Evolutionary conservation across 768 basidiomycete genomes (phyloP).

Genomic region (Tulasnella sp.): DNA sequence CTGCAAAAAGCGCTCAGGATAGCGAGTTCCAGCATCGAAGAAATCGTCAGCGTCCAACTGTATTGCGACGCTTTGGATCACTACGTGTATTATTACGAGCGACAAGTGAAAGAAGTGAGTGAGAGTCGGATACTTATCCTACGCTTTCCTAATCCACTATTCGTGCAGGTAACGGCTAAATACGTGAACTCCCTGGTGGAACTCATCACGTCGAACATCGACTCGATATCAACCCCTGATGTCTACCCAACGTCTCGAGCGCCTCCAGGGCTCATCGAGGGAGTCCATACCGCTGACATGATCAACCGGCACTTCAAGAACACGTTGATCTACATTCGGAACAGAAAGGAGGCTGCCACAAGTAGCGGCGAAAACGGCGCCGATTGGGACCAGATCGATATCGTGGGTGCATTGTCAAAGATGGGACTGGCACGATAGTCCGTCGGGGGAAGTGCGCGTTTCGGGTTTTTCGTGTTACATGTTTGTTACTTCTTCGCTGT

Average conservation of each 20-base stretch:
- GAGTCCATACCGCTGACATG: constrained; percentile 86
- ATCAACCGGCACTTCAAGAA: constrained; percentile 89
- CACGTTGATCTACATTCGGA: constrained; percentile 70
- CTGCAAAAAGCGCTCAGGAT: constrained; percentile 93
- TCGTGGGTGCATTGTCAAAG: constrained; percentile 78
- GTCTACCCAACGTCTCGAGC: constrained; percentile 81
- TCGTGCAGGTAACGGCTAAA: constrained; percentile 70
- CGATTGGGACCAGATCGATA: constrained; percentile 78
- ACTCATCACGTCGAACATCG: constrained; percentile 87
- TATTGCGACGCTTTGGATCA: constrained; percentile 95
- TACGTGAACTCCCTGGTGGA: constrained; percentile 95
- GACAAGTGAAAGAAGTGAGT: constrained; percentile 78
- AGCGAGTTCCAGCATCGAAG: constrained; percentile 92
- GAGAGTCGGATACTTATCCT: background rate
- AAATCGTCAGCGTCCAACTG: constrained; percentile 89
- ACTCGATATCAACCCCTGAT: constrained; percentile 76
- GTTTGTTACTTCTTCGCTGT: constrained; percentile 9
- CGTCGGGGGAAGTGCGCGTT: background rate
- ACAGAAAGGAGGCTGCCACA: constrained; percentile 41
- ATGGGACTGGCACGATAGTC: constrained; percentile 41
- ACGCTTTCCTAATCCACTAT: background rate
- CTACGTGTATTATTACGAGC: constrained; percentile 93
- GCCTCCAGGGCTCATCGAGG: constrained; percentile 81
- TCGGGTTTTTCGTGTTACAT: background rate
- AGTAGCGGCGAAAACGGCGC: constrained; percentile 34